These are phyloP conservation scores for Volvariella surrecta DNA, from an alignment of 1,284 basidiomycete species.

Conservation along the genomic window DNA sequence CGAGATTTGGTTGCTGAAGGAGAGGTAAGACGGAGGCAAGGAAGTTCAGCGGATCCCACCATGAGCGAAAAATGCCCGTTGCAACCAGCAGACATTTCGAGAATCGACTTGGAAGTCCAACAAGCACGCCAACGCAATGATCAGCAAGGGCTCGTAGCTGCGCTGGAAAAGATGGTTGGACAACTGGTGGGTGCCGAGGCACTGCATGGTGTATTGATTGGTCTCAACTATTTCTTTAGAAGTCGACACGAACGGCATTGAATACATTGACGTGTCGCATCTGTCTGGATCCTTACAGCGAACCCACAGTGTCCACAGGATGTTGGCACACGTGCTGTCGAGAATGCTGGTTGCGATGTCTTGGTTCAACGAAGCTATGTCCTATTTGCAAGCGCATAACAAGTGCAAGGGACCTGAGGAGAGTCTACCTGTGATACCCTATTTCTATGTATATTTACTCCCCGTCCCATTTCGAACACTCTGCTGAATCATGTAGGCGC, in stretches of 20 bases:
- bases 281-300: slow-evolving; percentile 66
- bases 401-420: slow-evolving; percentile 56
- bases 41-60: slow-evolving; percentile 11
- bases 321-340: slow-evolving; percentile 81
- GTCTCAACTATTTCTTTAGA: slow-evolving; percentile 23
- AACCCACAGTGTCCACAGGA: slow-evolving; percentile 73
- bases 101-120: slow-evolving; percentile 40
- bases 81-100: slow-evolving; percentile 31
- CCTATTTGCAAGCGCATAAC: slow-evolving; percentile 82
- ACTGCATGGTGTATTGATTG: not conserved
- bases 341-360: slow-evolving; percentile 71
- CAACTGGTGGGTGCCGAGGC: slow-evolving; percentile 35
- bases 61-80: not conserved
- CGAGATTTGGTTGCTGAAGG: slow-evolving; percentile 45
- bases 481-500: no score
- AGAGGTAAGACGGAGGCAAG: slow-evolving; percentile 31
- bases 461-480: not conserved
- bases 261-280: slow-evolving; percentile 58
- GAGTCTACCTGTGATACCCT: slow-evolving; percentile 42
- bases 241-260: slow-evolving; percentile 36
- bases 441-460: slow-evolving; percentile 3
- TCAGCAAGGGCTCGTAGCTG: slow-evolving; percentile 35
- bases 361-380: slow-evolving; percentile 73
- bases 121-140: slow-evolving; percentile 41
- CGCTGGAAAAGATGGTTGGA: slow-evolving; percentile 54